Evolutionary conservation across 345 rosid species (phyloP).

Genomic region (Acer yangbiense): DNA sequence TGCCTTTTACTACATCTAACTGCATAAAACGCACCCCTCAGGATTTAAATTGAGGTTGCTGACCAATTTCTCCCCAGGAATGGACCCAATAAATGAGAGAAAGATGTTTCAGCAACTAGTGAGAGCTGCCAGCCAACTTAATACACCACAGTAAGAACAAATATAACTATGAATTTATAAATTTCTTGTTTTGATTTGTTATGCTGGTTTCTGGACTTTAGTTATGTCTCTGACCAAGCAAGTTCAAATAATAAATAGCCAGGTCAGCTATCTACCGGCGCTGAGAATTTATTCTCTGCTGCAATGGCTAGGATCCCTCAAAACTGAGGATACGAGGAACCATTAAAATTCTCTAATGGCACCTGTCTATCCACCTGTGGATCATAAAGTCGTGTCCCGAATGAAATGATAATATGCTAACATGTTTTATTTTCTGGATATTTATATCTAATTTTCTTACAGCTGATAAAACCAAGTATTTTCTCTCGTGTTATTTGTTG

Average conservation of each 20-base stretch:
- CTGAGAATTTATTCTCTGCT: not conserved
- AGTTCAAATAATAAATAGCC: not conserved
- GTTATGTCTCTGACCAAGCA: not conserved
- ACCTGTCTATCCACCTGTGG: not conserved
- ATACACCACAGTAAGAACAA: slow-evolving; percentile 84
- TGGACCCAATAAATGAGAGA: slow-evolving; percentile 95
- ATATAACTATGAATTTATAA: not conserved
- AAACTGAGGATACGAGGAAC: not conserved
- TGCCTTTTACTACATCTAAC: not conserved
- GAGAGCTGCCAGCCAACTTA: slow-evolving; percentile 90
- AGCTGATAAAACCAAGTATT: not conserved
- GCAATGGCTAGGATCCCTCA: not conserved
- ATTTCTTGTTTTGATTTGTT: not conserved
- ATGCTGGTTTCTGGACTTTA: not conserved
- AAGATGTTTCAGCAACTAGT: slow-evolving; percentile 98
- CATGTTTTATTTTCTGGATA: not conserved
- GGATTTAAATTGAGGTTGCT: not conserved
- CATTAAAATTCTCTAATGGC: not conserved
- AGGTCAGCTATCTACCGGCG: not conserved
- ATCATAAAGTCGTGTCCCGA: not conserved
- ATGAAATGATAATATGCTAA: not conserved
- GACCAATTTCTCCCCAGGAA: slow-evolving; percentile 49
- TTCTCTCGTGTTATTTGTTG: not conserved
- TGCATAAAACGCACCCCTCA: not conserved
- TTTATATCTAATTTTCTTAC: not conserved